A percentile compares a stretch with the other conserved stretches of the same genome.
phyloP scores from a whole-genome alignment of 2,329 filamentous ascomycete species.

The Parastagonospora nodorum region DNA sequence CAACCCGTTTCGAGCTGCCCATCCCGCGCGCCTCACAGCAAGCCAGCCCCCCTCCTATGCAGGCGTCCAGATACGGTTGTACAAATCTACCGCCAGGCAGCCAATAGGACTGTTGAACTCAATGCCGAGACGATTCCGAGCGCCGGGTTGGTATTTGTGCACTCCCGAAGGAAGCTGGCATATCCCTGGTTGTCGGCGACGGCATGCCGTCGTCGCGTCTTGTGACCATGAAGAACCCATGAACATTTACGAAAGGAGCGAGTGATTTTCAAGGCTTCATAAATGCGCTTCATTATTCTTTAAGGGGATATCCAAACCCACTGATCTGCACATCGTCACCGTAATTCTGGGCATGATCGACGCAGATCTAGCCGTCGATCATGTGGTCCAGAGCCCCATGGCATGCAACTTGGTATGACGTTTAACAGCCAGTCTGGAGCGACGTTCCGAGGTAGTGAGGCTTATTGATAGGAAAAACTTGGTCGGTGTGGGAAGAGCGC shows the following conservation, averaged over 20 bases:
- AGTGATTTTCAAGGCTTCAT: not conserved
- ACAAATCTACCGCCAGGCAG: constrained; percentile 5
- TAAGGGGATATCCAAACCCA: not conserved
- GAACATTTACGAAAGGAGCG: no score
- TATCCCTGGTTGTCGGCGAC: no score
- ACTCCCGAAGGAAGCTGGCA: not conserved
- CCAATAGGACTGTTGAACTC: constrained; percentile 11
- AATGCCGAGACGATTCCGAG: constrained; percentile 1
- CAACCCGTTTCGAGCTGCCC: constrained; percentile 7
- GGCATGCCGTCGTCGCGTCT: no score
- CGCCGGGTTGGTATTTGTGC: not conserved
- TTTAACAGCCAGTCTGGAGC: constrained; percentile 8
- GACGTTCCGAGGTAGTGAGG: constrained; percentile 4
- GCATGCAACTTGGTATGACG: constrained; percentile 16
- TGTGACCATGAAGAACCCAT: no score
- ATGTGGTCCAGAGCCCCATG: constrained; percentile 17
- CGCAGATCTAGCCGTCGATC: constrained; percentile 24
- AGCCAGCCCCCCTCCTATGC: constrained; percentile 10
- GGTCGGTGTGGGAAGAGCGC: constrained; percentile 5
- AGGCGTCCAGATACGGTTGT: constrained; percentile 4
- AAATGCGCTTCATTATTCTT: not conserved
- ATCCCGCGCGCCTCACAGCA: constrained; percentile 12
- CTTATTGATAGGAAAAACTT: constrained; percentile 9
- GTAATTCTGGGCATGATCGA: constrained; percentile 10
- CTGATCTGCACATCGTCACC: constrained; percentile 9